Base-by-base conservation (phyloP, 2,329 filamentous ascomycete genomes). In the Beauveria brongniartii region DNA sequence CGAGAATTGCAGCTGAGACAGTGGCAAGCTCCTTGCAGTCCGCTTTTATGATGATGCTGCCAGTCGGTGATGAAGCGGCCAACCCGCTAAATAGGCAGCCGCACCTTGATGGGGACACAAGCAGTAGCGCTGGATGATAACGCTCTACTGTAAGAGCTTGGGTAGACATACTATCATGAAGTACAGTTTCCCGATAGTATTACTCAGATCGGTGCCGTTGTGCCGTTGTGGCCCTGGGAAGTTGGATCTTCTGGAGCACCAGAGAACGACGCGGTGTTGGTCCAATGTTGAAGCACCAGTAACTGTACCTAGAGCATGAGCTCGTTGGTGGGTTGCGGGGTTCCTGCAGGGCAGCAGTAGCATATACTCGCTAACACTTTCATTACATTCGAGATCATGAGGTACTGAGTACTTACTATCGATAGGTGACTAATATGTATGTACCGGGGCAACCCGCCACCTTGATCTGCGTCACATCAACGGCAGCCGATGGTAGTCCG, bases 381-480 rank as follows among this genome's bases (percentile, higher is more conserved):
- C 8, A 14, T 9, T 3, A 4, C 12, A 8, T 8, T 16, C 1
- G n/a, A n/a, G 6, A 48, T 1, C 8, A 2, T 2, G 5, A 53
- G 37, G 56, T 62, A 55, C 16, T 14, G 2, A 6, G 9, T 20
- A 62, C 61, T 12, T n/a, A 7, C 22, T 55, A 53, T 53, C 51
- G 56, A 59, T 59, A 59, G n/a, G 56, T 24, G 41, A 28, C 61
- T 54, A 56, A 56, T 63, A 63, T 63, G 61, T 61, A 61, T 24
- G 16, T 63, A 63, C 52, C 57, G 61, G 61, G 61, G 61, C 61
- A 63, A 61, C 61, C 57, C 47, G 61, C 53, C 56, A 56, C 56
- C 51, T 56, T 55, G 20, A 55, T 52, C 57, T 63, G 61, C 61
- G 57, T 63, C 57, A 63, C 53, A 61, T 61, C 61, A 14, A 51